phyloP scores from a whole-genome alignment of 768 basidiomycete species.

The Paxillus involutus region DNA sequence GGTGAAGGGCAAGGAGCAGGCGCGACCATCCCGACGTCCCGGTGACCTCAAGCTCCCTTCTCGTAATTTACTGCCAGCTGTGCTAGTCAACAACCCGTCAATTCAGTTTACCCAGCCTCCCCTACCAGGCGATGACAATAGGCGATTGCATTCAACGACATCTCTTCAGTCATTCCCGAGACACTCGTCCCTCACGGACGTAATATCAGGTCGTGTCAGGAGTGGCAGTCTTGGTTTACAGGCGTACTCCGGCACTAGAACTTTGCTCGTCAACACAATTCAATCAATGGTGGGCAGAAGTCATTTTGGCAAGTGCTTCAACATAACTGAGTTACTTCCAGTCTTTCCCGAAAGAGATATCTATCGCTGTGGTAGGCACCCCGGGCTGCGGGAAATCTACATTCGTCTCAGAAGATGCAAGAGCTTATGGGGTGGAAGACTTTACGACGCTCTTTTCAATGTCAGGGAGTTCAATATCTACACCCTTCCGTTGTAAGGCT shows the following conservation, averaged over 20 bases:
- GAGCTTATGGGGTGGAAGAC: constrained; percentile 54
- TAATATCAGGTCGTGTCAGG: constrained; percentile 47
- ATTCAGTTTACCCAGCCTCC: constrained; percentile 37
- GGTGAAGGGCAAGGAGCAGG: constrained; percentile 44
- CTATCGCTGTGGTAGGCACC: constrained; percentile 78
- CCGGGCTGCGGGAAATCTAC: constrained; percentile 83
- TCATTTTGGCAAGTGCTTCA: not conserved
- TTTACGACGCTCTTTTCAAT: constrained; percentile 32
- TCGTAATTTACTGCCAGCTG: constrained; percentile 43
- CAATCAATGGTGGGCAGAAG: constrained; percentile 24
- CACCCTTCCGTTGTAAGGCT: constrained; percentile 42
- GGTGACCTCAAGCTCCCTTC: constrained; percentile 66
- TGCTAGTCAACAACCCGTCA: constrained; percentile 26
- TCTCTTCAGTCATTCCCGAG: constrained; percentile 39
- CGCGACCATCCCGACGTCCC: constrained; percentile 44
- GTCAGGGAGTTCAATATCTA: constrained; percentile 32
- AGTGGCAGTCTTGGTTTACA: constrained; percentile 63
- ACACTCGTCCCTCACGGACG: constrained; percentile 29
- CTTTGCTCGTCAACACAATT: constrained; percentile 15
- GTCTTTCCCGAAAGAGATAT: constrained; percentile 39
- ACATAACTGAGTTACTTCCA: constrained; percentile 12
- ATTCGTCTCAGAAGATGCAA: constrained; percentile 75
- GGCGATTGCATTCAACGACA: constrained; percentile 37
- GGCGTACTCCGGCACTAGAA: constrained; percentile 21
- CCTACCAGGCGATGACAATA: constrained; percentile 38